Evolutionary conservation across 148 eudicot genomes (phyloP), one percentile per base, ranked within the genome.

Genomic region (Chenopodium suecicum): DNA sequence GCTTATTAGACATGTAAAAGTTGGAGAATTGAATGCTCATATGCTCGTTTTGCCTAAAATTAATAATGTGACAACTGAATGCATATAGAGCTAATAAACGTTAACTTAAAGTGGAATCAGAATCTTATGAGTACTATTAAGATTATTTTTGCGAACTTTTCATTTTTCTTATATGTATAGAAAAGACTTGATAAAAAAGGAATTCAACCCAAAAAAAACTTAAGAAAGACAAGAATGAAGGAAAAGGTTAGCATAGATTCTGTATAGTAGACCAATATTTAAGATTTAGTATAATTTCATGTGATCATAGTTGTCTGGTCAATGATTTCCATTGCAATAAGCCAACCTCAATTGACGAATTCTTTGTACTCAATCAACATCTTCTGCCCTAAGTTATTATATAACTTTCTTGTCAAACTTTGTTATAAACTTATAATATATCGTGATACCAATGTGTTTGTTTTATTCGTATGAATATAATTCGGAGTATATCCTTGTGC

Each of bases 261-360:
- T 78, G 13, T 71, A 72, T 10, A 29, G 73, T 47, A 78, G 20
- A 67, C 85, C 82, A 48, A 65, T 48, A 65, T 34, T 73, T 29
- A 52, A 65, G 82, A 65, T 58, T 63, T 73, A 79, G 85, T 73
- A 83, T 83, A 83, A 78, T 37, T 31, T 79, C 78, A 73, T 83
- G 81, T 78, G 81, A 2, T 1, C 34, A 29, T 27, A 31, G 67
- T 78, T 83, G 82, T 78, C 29, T 83, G 54, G 54, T 50, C 54
- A 83, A 83, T 83, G 78, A 66, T 73, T 78, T 79, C 44, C 0
- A 48, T 77, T n/a, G 71, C 81, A 62, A 11, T 27, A 78, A 73
- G 85, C 85, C 85, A 78, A 74, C 82, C 79, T 76, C 76, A 70
- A 70, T 78, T 83, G 79, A 66, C 78, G 20, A 73, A 74, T 83